Evolutionary conservation across 2,329 filamentous ascomycete species (phyloP).

Genomic region (Cercospora beticola): DNA sequence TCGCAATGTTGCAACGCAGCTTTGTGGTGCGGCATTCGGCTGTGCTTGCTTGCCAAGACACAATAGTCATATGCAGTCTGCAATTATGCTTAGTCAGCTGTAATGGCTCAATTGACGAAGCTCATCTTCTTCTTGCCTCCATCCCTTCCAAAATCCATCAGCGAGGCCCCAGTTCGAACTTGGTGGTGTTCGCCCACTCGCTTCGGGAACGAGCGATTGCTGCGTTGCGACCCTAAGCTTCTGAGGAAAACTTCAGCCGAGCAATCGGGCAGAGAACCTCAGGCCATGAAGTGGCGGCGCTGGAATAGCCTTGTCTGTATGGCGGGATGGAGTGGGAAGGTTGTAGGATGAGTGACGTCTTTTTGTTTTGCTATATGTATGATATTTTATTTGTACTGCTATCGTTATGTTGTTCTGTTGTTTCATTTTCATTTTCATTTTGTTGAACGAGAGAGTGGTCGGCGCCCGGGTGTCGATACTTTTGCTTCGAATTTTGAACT

Average conservation of each 20-base stretch:
- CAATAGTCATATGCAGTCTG: background rate
- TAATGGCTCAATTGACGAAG: conserved; percentile 38
- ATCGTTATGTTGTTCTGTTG: background rate
- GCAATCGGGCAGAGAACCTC: conserved; percentile 59
- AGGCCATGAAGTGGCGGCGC: conserved; percentile 56
- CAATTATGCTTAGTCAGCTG: conserved; percentile 31
- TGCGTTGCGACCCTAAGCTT: conserved; percentile 53
- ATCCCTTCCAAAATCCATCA: conserved; percentile 32
- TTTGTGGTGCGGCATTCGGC: no score
- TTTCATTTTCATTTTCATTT: background rate
- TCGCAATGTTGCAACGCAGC: background rate
- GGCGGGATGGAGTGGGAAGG: conserved; percentile 36
- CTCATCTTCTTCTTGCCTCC: conserved; percentile 19
- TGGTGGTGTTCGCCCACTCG: conserved; percentile 55
- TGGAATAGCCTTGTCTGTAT: conserved; percentile 50
- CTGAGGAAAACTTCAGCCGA: conserved; percentile 57
- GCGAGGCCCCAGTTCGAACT: conserved; percentile 56
- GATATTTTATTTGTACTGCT: background rate
- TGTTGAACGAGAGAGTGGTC: background rate
- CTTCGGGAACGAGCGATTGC: conserved; percentile 54
- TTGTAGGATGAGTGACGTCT: conserved; percentile 38
- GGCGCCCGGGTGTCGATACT: background rate
- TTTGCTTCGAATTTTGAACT: background rate
- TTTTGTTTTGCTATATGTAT: conserved; percentile 14
- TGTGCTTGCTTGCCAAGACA: background rate